Conservation (phyloP, 257 asterid genomes). For the Nicotiana tabacum region DNA sequence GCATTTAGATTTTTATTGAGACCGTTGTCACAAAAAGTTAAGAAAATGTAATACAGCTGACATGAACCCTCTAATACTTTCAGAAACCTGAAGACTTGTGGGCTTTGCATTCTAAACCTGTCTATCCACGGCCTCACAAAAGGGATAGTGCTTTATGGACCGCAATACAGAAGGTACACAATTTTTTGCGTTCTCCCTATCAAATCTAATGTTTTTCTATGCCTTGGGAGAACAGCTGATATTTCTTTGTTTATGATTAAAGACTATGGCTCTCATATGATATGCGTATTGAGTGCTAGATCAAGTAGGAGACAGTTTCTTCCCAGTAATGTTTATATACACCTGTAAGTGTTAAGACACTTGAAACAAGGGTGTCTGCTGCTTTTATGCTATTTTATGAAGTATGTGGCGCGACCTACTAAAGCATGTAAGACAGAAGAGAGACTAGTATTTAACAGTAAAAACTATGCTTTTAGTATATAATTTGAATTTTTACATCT, state of each 20-base stretch:
- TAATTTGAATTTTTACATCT: background rate
- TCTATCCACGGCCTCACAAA: slow-evolving; percentile 77
- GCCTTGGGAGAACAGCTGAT: background rate
- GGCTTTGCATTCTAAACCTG: slow-evolving; percentile 84
- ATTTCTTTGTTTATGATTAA: background rate
- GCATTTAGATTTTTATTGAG: slow-evolving; percentile 9
- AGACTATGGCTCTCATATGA: background rate
- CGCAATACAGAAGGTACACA: slow-evolving; percentile 71
- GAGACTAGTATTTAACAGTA: background rate
- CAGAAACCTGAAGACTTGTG: slow-evolving; percentile 96
- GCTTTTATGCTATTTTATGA: slow-evolving; percentile 4
- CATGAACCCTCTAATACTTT: slow-evolving; percentile 24
- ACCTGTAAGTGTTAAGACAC: background rate
- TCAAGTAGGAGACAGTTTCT: background rate
- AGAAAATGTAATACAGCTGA: slow-evolving; percentile 25
- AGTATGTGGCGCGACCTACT: background rate
- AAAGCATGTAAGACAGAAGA: background rate
- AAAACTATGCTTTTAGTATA: background rate
- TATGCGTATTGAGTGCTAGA: background rate
- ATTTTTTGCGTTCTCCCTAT: background rate
- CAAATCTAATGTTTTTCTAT: background rate
- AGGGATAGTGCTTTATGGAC: slow-evolving; percentile 60
- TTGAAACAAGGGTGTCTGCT: background rate
- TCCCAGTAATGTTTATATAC: background rate
- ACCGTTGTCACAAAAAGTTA: slow-evolving; percentile 10